Percentiles rank a stretch among this genome's conserved stretches.
These are phyloP conservation scores for Oryza meridionalis DNA, from an alignment of 176 grass and related monocot genomes.

Conservation along the genomic window DNA sequence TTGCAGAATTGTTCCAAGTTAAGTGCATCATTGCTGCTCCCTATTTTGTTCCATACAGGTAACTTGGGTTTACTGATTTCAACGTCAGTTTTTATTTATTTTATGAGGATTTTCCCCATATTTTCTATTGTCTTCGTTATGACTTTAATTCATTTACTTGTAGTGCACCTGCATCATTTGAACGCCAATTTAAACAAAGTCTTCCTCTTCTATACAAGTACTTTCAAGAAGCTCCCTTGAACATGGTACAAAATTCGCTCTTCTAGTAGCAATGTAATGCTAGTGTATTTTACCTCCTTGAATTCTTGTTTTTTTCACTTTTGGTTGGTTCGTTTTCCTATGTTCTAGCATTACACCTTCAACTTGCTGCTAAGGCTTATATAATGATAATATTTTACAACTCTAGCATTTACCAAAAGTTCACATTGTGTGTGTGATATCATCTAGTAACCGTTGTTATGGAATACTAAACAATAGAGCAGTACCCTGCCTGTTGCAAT, in stretches of 20 bases:
- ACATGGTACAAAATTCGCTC: constrained; percentile 52
- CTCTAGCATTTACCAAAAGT: constrained; percentile 14
- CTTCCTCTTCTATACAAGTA: constrained; percentile 80
- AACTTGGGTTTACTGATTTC: constrained; percentile 37
- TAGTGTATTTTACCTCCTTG: neutral
- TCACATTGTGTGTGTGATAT: neutral
- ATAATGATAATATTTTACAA: neutral
- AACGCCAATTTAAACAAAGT: constrained; percentile 64
- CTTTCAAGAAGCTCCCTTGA: constrained; percentile 74
- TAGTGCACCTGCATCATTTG: constrained; percentile 87
- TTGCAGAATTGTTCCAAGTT: constrained; percentile 88
- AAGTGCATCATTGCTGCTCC: constrained; percentile 78
- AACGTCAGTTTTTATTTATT: constrained; percentile 6
- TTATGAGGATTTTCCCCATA: constrained; percentile 6
- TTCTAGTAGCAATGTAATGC: neutral
- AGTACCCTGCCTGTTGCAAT: neutral
- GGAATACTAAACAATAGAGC: neutral
- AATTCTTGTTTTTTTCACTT: neutral
- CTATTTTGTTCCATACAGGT: constrained; percentile 96
- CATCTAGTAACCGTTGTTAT: neutral
- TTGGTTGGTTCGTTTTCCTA: neutral
- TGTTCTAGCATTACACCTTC: neutral
- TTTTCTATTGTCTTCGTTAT: neutral
- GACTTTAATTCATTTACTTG: constrained; percentile 32
- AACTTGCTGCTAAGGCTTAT: neutral